Evolutionary conservation across 768 basidiomycete genomes (phyloP), one percentile per base, ranked within the genome.

Genomic region (Auriscalpium orientale): DNA sequence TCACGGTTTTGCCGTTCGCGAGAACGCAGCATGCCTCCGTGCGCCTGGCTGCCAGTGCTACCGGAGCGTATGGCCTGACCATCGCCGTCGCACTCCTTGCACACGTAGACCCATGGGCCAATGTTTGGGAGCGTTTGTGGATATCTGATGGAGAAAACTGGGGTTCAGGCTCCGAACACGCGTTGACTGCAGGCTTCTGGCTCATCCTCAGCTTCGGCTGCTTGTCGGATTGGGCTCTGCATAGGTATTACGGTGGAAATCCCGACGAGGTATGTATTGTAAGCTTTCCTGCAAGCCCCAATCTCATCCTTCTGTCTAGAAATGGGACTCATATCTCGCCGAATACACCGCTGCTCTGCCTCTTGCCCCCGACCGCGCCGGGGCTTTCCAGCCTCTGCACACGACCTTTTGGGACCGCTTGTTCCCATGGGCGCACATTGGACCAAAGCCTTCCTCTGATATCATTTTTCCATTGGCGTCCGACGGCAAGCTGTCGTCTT

Each of bases 281-380:
- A 7, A 28, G 28, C 4, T 28, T 4, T 28, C 28, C 28, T 28
- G 28, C 28, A 28, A 4, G 28, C 28, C 7, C 4, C 7, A 28
- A 28, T 36, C n/a, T 34, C 49, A 40, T 33, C 45, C 22, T 51
- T n/a, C 12, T 5, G 43, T 15, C 8, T 53, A 85, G 84, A 83
- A 83, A 72, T 89, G 85, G 85, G 83, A 87, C 60, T 72, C 68
- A 20, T 87, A 84, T 57, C 78, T 89, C 20, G 76, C 82, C 4
- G 74, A 79, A 28, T 87, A 85, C 56, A 70, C 79, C 5, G 64
- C 76, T 20, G 76, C 75, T 53, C 74, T 84, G 20, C 83, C 85
- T 10, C 67, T 64, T 54, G 60, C 62, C 34, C 46, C 57, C 36
- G 71, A 79, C 53, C 75, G 84, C 34, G 79, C 84, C 4, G 85